A percentile compares a stretch with the other conserved stretches of the same genome.
These are phyloP conservation scores for Colletotrichum tabaci DNA, from an alignment of 2,329 filamentous ascomycete species.

Conservation along the genomic window DNA sequence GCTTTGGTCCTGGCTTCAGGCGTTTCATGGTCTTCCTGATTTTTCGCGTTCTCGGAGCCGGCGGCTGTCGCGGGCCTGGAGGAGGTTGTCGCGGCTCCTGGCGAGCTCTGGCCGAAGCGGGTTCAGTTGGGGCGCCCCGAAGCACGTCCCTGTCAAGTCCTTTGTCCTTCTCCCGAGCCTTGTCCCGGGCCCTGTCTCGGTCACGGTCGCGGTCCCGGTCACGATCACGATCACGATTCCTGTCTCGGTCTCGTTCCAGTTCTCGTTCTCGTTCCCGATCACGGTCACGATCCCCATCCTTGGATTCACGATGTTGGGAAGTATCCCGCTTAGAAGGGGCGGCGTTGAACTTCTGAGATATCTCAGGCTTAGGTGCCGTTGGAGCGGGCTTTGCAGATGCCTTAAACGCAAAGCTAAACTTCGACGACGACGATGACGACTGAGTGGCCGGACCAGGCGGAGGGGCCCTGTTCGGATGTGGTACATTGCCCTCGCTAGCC, in stretches of 20 bases:
- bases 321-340: constrained; percentile 64
- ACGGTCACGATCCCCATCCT: constrained; percentile 44
- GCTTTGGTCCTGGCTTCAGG: constrained; percentile 77
- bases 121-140: constrained; percentile 67
- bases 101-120: constrained; percentile 63
- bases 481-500: constrained; percentile 65
- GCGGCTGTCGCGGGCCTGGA: constrained; percentile 52
- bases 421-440: constrained; percentile 67
- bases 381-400: constrained; percentile 73
- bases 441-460: constrained; percentile 69
- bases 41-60: constrained; percentile 69
- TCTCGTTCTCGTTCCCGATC: constrained; percentile 48
- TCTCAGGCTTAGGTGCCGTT: constrained; percentile 74
- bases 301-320: constrained; percentile 51
- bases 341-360: constrained; percentile 79
- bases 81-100: constrained; percentile 52
- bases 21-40: constrained; percentile 79
- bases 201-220: constrained; percentile 52
- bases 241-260: constrained; percentile 41
- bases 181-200: constrained; percentile 51
- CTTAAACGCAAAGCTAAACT: constrained; percentile 96
- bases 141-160: constrained; percentile 63
- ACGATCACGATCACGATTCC: constrained; percentile 47
- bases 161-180: constrained; percentile 55
- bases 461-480: constrained; percentile 68